Conservation (phyloP, 257 asterid genomes). For the Verbena officinalis region DNA sequence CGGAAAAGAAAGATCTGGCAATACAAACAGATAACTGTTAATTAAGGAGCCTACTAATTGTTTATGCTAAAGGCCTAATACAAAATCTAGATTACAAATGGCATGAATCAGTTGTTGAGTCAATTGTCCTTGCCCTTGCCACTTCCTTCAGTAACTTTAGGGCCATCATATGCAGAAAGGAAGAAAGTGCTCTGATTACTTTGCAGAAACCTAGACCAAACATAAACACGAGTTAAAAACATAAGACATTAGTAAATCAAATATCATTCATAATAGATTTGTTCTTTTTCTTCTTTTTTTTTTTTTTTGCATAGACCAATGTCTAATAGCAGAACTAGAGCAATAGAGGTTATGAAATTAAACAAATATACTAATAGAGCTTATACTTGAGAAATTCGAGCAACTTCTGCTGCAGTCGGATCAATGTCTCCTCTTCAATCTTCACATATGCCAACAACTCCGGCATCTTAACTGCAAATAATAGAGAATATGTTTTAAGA, state of each 20-base stretch:
- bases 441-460: slow-evolving; percentile 69
- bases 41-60: slow-evolving; percentile 25
- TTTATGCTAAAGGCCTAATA: slow-evolving; percentile 25
- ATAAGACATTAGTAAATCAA: slow-evolving; percentile 5
- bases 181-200: slow-evolving; percentile 73
- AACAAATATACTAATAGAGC: slow-evolving; percentile 25
- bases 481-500: too few relatives aligned
- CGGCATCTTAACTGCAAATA: slow-evolving; percentile 87
- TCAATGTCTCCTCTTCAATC: slow-evolving; percentile 77
- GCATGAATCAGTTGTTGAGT: slow-evolving; percentile 21
- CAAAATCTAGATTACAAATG: slow-evolving; percentile 14
- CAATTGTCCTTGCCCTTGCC: slow-evolving; percentile 58
- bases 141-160: slow-evolving; percentile 54
- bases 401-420: slow-evolving; percentile 78
- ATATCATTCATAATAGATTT: too few relatives aligned
- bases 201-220: slow-evolving; percentile 69
- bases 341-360: background rate
- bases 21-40: slow-evolving; percentile 25
- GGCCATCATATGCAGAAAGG: slow-evolving; percentile 60
- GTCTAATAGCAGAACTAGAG: slow-evolving; percentile 1
- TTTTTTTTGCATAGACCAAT: too few relatives aligned
- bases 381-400: slow-evolving; percentile 80
- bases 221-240: background rate
- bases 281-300: too few relatives aligned
- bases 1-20: slow-evolving; percentile 10